phyloP scores from a whole-genome alignment of 116 monocot genomes.

The Posidonia oceanica region DNA sequence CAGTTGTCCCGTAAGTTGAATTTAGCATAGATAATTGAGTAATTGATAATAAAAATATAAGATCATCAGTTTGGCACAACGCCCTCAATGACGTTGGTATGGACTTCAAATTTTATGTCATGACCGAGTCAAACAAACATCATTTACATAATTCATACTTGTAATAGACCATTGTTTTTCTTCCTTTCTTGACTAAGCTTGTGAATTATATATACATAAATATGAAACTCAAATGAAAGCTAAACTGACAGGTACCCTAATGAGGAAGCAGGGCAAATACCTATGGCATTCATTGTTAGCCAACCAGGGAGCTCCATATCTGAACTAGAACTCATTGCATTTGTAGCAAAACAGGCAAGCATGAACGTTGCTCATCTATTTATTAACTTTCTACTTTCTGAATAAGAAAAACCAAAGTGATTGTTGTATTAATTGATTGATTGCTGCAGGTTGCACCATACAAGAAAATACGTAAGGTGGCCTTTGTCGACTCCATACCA shows the following conservation, averaged over 20 bases:
- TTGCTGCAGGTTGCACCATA: conserved; percentile 20
- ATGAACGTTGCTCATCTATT: neutral
- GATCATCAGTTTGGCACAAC: neutral
- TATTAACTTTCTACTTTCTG: neutral
- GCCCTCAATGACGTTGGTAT: too few species aligned
- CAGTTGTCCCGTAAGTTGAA: conserved; percentile 63
- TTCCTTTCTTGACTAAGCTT: neutral
- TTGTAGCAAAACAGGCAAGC: conserved; percentile 14
- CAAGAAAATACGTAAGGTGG: conserved; percentile 22
- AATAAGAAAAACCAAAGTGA: neutral
- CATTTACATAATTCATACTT: too few species aligned
- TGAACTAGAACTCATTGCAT: conserved; percentile 12
- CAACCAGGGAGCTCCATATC: conserved; percentile 9
- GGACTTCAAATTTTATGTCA: too few species aligned
- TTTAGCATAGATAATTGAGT: neutral
- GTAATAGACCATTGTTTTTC: neutral
- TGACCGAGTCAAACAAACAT: too few species aligned
- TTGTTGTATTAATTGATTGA: neutral
- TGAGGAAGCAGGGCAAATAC: conserved; percentile 21
- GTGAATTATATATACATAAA: neutral
- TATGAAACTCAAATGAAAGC: too few species aligned
- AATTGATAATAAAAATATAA: neutral
- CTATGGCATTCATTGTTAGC: conserved; percentile 28
- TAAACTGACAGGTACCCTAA: conserved; percentile 14
- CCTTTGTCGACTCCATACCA: conserved; percentile 15